Base-by-base conservation (phyloP, 805 yeast genomes). In the Candida bentonensis region DNA sequence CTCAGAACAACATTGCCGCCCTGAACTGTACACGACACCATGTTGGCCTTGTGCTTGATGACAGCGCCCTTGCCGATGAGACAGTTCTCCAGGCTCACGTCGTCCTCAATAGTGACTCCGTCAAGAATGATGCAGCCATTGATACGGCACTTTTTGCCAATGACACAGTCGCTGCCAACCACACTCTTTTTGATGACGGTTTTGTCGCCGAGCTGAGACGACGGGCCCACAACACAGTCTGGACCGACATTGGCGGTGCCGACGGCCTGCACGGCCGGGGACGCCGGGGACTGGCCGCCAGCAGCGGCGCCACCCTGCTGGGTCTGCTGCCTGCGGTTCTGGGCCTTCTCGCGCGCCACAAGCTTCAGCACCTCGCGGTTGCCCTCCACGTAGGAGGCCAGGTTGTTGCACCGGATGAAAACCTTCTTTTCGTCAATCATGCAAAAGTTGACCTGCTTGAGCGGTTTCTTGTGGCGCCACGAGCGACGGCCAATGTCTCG, bases 401-500 rank as follows among this genome's bases (percentile, higher is more conserved):
- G 66, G 57, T 79, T 84, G 58, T 86, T 87, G 42, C 82, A 72
- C 52, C 97, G 74, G 47, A 84, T 71, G 56, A 88, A 88, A 20
- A 52, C 46, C 2, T 72, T 66, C 27, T 25, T 13, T 4, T 30
- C 36, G 17, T 30, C 17, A 30, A 30, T 30, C 67, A 2, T 96
- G 95, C 22, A 88, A 59, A 21, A 79, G 71, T 49, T 81, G 15
- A 92, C 73, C 0, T 79, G 73, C 45, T 78, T 84, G 49, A 69
- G 68, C 7, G 62, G 57, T 3, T 56, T 53, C 0, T 81, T 68
- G 58, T 87, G 95, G 53, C 73, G 74, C 98, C 98, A 92, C 1
- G 95, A 80, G 50, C 94, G 75, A 61, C 97, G 75, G 2, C 94
- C 94, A 46, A 89, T 63, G 56, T 87, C 95, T 56, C 97, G 75